These are phyloP conservation scores for Aspergillus melleus DNA, from an alignment of 2,329 filamentous ascomycete genomes.

Conservation along the genomic window DNA sequence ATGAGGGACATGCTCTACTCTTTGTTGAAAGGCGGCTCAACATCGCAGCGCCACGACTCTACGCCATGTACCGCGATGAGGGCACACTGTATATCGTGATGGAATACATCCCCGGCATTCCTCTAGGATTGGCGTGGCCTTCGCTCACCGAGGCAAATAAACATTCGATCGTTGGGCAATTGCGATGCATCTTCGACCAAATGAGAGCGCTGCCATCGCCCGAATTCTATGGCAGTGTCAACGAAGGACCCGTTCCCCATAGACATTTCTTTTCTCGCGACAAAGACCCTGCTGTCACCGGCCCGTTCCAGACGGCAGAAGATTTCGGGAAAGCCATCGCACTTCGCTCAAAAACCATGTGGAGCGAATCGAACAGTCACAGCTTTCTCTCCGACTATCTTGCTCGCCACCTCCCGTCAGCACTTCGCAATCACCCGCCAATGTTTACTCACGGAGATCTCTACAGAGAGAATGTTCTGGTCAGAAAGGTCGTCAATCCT, in stretches of 20 bases:
- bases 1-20: constrained; percentile 23
- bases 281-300: constrained; percentile 13
- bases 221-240: no score
- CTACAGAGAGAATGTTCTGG: constrained; percentile 23
- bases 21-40: constrained; percentile 17
- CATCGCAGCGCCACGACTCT: no score
- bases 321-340: constrained; percentile 21
- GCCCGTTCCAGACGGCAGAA: constrained; percentile 21
- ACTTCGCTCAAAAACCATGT: constrained; percentile 17
- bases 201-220: no score
- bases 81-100: no score
- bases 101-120: no score
- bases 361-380: constrained; percentile 13
- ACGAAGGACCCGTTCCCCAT: constrained; percentile 20
- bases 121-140: no score
- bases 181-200: no score
- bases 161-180: no score
- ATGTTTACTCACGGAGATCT: constrained; percentile 26
- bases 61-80: no score
- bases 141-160: no score
- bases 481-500: constrained; percentile 16
- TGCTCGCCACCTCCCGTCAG: constrained; percentile 20
- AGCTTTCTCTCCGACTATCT: constrained; percentile 21
- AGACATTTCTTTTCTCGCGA: constrained; percentile 22
- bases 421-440: constrained; percentile 20